Percentiles rank a stretch among this genome's conserved stretches.
Conservation (phyloP, 2,329 filamentous ascomycete species). For the Rhynchosporium graminicola region DNA sequence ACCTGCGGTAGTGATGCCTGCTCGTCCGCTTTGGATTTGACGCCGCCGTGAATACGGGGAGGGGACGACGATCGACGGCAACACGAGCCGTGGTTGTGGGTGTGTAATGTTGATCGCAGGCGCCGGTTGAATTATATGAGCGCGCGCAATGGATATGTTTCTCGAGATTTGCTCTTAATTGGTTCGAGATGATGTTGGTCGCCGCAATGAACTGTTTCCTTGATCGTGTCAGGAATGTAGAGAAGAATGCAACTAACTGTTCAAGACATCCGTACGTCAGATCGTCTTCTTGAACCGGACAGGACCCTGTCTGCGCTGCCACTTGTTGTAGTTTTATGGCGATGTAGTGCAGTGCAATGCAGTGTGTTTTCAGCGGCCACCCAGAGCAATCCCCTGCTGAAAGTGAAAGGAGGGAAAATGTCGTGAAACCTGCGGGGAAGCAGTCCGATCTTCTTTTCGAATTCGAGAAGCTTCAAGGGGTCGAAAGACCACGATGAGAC, state of each 20-base stretch:
- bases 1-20: conserved; percentile 13
- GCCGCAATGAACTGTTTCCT: not conserved
- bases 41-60: conserved; percentile 19
- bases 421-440: conserved; percentile 26
- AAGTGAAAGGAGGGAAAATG: conserved; percentile 14
- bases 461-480: conserved; percentile 9
- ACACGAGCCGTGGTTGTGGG: conserved; percentile 6
- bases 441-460: conserved; percentile 17
- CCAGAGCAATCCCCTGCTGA: conserved; percentile 8
- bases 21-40: conserved; percentile 1
- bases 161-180: not conserved
- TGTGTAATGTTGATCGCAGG: not conserved
- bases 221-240: conserved; percentile 9
- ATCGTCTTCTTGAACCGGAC: conserved; percentile 3
- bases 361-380: conserved; percentile 11
- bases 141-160: no score
- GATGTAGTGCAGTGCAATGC: no score
- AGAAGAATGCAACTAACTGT: conserved; percentile 9
- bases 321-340: conserved; percentile 5
- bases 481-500: no score
- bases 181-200: not conserved
- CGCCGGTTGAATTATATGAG: not conserved
- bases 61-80: not conserved
- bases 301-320: not conserved
- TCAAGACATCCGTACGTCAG: conserved; percentile 13